Conservation (phyloP, 2,329 filamentous ascomycete genomes). For the Diaporthe velutina region DNA sequence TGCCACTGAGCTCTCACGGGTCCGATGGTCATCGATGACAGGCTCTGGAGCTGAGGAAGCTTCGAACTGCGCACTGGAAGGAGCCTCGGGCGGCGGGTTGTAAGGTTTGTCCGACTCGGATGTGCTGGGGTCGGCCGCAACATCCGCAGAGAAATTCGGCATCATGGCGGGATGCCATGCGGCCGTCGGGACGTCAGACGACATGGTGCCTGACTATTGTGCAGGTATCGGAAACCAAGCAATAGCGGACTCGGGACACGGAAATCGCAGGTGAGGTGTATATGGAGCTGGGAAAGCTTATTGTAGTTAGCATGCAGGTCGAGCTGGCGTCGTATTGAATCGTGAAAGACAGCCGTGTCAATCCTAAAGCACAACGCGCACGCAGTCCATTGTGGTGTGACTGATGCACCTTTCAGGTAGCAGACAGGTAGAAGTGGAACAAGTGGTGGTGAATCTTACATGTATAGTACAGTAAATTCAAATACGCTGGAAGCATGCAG, state of each 20-base stretch:
- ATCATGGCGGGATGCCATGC: constrained; percentile 66
- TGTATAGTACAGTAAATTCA: constrained; percentile 37
- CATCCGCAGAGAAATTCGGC: constrained; percentile 55
- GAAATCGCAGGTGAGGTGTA: constrained; percentile 34
- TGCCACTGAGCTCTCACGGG: constrained; percentile 36
- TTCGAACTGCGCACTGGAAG: background rate
- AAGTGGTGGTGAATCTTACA: constrained; percentile 23
- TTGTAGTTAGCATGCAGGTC: constrained; percentile 16
- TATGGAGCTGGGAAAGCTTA: constrained; percentile 24
- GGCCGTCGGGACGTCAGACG: constrained; percentile 56
- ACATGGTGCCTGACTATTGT: constrained; percentile 51
- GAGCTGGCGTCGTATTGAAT: background rate
- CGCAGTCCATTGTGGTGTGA: background rate
- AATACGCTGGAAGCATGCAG: constrained; percentile 33
- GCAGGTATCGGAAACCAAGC: constrained; percentile 35
- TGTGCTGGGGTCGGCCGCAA: constrained; percentile 29
- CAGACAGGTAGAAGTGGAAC: background rate
- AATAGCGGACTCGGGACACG: constrained; percentile 38
- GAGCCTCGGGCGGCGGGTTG: constrained; percentile 21
- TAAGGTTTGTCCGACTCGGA: constrained; percentile 16
- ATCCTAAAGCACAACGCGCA: background rate
- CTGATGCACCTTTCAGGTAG: background rate
- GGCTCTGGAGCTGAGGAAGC: background rate
- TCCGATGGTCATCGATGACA: constrained; percentile 29
- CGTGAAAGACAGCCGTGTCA: constrained; percentile 23